phyloP scores from a whole-genome alignment of 2,329 filamentous ascomycete species.

The Calcarisporium arbuscula region DNA sequence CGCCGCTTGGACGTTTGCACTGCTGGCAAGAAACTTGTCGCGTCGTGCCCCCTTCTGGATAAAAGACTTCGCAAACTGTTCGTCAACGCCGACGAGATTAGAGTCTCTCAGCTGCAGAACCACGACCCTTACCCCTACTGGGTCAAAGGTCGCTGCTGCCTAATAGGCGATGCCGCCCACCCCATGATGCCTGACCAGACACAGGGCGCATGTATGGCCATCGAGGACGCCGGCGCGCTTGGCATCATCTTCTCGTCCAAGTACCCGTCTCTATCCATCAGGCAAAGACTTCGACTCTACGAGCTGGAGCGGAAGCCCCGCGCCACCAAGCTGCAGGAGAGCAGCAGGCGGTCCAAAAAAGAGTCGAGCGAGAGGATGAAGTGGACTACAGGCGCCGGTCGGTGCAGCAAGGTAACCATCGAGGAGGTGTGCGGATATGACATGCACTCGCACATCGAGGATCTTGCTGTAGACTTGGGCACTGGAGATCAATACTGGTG shows the following conservation, averaged over 20 bases:
- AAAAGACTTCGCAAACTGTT: conserved; percentile 46
- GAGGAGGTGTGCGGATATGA: conserved; percentile 56
- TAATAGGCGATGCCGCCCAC: conserved; percentile 59
- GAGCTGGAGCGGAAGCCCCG: conserved; percentile 41
- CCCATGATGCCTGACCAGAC: conserved; percentile 63
- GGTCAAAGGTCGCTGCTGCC: conserved; percentile 38
- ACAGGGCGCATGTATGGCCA: conserved; percentile 60
- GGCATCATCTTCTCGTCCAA: conserved; percentile 47
- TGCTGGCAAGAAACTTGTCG: conserved; percentile 47
- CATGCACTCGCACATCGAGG: conserved; percentile 17
- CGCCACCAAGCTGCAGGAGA: conserved; percentile 43
- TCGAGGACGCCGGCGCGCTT: conserved; percentile 55
- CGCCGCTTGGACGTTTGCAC: conserved; percentile 49
- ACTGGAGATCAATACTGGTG: background rate
- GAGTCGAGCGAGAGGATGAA: conserved; percentile 40
- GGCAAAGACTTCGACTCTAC: conserved; percentile 38
- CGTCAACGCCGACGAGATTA: conserved; percentile 51
- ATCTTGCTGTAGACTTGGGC: conserved; percentile 6
- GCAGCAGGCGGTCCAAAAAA: conserved; percentile 42
- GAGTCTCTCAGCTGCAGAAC: conserved; percentile 49
- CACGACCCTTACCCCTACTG: conserved; percentile 45
- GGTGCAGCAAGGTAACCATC: conserved; percentile 52
- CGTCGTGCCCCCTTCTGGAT: conserved; percentile 52
- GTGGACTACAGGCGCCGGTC: conserved; percentile 32
- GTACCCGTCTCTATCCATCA: conserved; percentile 32